A percentile compares a stretch with the other conserved stretches of the same genome.
Evolutionary conservation across 768 basidiomycete genomes (phyloP).

Genomic region (Kwoniella pini): DNA sequence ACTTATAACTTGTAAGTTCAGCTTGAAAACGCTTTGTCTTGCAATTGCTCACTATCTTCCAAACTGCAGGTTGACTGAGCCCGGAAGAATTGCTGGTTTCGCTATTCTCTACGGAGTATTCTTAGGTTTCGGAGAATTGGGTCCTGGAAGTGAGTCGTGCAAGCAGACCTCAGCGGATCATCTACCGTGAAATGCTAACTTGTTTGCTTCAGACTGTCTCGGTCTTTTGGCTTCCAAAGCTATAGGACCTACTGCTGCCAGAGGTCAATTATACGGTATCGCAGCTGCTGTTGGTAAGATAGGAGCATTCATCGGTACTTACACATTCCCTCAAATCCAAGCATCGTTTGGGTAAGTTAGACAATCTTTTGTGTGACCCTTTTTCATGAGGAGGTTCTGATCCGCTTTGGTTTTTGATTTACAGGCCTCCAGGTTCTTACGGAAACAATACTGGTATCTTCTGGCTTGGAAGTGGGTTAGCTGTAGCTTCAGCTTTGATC

Average conservation of each 20-base stretch:
- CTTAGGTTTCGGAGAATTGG: conserved; percentile 67
- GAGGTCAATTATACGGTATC: conserved; percentile 67
- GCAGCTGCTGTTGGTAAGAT: conserved; percentile 73
- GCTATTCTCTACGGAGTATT: conserved; percentile 84
- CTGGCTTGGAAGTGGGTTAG: conserved; percentile 60
- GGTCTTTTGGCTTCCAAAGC: conserved; percentile 80
- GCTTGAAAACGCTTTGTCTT: too few relatives aligned
- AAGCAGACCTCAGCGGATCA: neutral
- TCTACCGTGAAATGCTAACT: neutral
- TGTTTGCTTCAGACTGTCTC: conserved; percentile 62
- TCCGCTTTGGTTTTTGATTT: too few relatives aligned
- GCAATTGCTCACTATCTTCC: too few relatives aligned
- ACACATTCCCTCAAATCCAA: conserved; percentile 51
- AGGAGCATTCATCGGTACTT: conserved; percentile 53
- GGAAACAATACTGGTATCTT: conserved; percentile 64
- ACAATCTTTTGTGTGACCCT: too few relatives aligned
- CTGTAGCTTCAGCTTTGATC: conserved; percentile 72
- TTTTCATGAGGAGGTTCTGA: too few relatives aligned
- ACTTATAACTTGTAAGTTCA: conserved; percentile 59
- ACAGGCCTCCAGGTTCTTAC: conserved; percentile 55
- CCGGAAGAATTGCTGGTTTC: conserved; percentile 56
- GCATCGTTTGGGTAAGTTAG: conserved; percentile 28
- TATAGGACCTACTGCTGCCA: conserved; percentile 68
- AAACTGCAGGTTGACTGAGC: conserved; percentile 9
- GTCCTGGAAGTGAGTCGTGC: conserved; percentile 30